Conservation (phyloP, 805 yeast genomes). For the Candida silvicultrix region DNA sequence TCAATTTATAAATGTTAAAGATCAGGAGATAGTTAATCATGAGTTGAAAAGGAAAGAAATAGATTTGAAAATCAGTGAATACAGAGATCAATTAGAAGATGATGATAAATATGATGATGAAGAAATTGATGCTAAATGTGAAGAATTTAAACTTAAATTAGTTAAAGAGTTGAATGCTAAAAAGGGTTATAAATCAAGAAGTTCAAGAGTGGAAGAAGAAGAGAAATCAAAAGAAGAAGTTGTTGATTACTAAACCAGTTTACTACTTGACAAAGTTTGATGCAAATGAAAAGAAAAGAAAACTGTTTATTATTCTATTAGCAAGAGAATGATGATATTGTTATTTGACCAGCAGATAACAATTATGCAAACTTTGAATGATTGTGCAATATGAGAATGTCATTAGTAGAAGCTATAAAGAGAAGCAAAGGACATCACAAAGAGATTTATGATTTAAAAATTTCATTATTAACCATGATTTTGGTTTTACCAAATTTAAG, state of each 20-base stretch:
- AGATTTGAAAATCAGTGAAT: conserved; percentile 38
- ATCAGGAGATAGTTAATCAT: conserved; percentile 14
- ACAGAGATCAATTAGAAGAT: conserved; percentile 39
- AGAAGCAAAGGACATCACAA: too few species aligned
- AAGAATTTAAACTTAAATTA: conserved; percentile 21
- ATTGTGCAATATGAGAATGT: too few species aligned
- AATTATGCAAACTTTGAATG: too few species aligned
- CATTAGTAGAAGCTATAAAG: too few species aligned
- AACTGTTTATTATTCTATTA: not conserved
- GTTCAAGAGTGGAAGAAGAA: conserved; percentile 7
- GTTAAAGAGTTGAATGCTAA: not conserved
- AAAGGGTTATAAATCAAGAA: conserved; percentile 2
- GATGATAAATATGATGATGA: conserved; percentile 35
- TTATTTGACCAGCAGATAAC: not conserved
- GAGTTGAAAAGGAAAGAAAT: conserved; percentile 16
- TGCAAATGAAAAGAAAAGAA: too few species aligned
- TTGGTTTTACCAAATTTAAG: conserved; percentile 12
- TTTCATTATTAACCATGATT: conserved; percentile 17
- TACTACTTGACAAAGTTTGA: too few species aligned
- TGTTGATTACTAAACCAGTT: conserved; percentile 2
- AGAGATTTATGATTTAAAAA: too few species aligned
- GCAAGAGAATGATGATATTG: not conserved
- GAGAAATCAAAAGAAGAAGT: conserved; percentile 5
- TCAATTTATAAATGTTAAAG: conserved; percentile 8
- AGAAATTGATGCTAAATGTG: conserved; percentile 27